A percentile compares a stretch with the other conserved stretches of the same genome.
These are phyloP conservation scores for Vanilla planifolia DNA, from an alignment of 106 monocot species.

Conservation along the genomic window DNA sequence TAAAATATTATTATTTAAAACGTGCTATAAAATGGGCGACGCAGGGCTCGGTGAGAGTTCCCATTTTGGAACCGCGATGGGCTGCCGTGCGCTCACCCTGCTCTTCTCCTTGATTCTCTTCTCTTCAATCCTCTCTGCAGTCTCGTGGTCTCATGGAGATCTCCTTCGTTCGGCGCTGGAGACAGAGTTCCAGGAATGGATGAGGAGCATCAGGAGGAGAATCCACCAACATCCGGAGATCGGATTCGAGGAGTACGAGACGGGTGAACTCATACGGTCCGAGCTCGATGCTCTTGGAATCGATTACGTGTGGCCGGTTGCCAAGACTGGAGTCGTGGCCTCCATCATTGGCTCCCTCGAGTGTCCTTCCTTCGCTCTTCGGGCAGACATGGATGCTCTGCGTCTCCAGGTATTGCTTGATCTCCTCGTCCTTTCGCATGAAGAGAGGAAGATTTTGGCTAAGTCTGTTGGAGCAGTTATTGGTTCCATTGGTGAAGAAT, in stretches of 20 bases:
- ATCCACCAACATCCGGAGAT: constrained; percentile 86
- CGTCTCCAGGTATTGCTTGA: constrained; percentile 54
- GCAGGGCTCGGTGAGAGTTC: too few species aligned
- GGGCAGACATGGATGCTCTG: constrained; percentile 92
- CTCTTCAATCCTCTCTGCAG: neutral
- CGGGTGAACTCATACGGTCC: constrained; percentile 58
- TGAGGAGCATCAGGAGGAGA: constrained; percentile 41
- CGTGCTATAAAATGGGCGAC: too few species aligned
- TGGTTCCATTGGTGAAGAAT: too few species aligned
- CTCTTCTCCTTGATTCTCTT: constrained; percentile 1
- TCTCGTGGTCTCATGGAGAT: constrained; percentile 8
- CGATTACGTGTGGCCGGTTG: constrained; percentile 50
- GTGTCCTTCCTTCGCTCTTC: constrained; percentile 47
- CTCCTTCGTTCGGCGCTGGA: constrained; percentile 30
- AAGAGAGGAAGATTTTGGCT: too few species aligned
- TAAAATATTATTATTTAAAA: too few species aligned
- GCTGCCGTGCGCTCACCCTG: too few species aligned
- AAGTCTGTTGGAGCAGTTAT: too few species aligned
- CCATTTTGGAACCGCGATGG: too few species aligned
- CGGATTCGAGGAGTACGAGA: constrained; percentile 60
- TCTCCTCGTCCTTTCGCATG: neutral
- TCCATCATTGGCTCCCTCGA: constrained; percentile 34
- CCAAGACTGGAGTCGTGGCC: constrained; percentile 68
- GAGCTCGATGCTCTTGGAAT: constrained; percentile 66
- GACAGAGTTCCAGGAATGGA: constrained; percentile 53